Evolutionary conservation across 305 asterid genomes (phyloP).

Genomic region (Fraxinus nigra): DNA sequence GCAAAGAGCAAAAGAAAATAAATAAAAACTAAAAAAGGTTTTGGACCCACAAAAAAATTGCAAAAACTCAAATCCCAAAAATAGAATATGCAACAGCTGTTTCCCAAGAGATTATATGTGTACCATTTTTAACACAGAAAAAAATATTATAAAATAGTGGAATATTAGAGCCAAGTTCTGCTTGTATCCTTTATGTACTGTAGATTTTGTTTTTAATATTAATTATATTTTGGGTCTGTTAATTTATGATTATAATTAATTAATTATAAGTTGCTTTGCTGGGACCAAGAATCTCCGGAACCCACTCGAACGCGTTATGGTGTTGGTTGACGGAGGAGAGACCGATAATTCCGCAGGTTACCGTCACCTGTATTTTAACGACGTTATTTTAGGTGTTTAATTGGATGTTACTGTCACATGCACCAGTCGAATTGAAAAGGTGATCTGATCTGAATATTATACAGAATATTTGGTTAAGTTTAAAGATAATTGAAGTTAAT

Average conservation of each 20-base stretch:
- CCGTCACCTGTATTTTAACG: not conserved
- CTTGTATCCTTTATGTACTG: not conserved
- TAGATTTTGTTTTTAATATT: not conserved
- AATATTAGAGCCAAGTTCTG: slow-evolving; percentile 5
- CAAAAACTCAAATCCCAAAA: slow-evolving; percentile 26
- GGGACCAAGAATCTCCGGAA: slow-evolving; percentile 24
- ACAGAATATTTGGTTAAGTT: too few relatives aligned
- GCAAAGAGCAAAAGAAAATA: slow-evolving; percentile 32
- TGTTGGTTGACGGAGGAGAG: not conserved
- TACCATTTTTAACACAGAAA: slow-evolving; percentile 15
- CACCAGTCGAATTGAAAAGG: too few relatives aligned
- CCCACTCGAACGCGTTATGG: slow-evolving; percentile 29
- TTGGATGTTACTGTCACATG: too few relatives aligned
- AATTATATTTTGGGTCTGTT: not conserved
- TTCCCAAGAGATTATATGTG: slow-evolving; percentile 29
- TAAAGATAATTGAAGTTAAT: too few relatives aligned
- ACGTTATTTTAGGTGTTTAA: not conserved
- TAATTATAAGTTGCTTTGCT: not conserved
- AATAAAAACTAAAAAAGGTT: slow-evolving; percentile 2
- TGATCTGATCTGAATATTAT: too few relatives aligned
- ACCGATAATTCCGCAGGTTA: not conserved
- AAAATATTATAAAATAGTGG: not conserved
- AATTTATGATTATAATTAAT: not conserved
- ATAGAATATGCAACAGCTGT: slow-evolving; percentile 44
- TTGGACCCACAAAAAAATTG: slow-evolving; percentile 54